Base-by-base conservation (phyloP, 2,329 filamentous ascomycete genomes). In the Fusarium sp. region DNA sequence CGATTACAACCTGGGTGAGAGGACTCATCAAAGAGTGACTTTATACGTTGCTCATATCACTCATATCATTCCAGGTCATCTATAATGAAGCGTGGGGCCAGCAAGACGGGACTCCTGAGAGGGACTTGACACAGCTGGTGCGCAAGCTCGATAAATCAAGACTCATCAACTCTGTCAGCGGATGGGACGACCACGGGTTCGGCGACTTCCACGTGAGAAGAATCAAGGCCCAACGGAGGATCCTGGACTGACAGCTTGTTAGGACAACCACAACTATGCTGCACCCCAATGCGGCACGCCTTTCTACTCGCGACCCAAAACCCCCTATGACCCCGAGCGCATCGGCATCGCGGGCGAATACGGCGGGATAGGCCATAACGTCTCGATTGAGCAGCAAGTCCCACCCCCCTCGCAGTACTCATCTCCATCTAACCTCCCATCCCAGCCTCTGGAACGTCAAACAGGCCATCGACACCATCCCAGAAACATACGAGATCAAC, bases 321-420 rank as follows among this genome's bases (percentile, higher is more conserved):
- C 76, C 6, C 87, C 83, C 1, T 86, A 82, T 67, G 88, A 88
- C 59, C 75, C 79, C 0, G 75, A 65, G 6, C 82, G 88, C 1
- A 89, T 91, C 29, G 88, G 83, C 0, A 81, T 91, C 63, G 88
- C 90, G 61, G 88, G 88, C 25, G 89, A 91, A 66, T 91, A 90
- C 53, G 88, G 88, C 4, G 88, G 88, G 0, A 81, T 90, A 11
- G 89, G 88, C 0, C 79, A 87, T 44, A 89, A 89, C 48, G 81
- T 88, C 4, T 83, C 85, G 0, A 82, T 81, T 13, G 82, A 88
- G 0, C 61, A 64, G 61, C 53, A 35, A 36, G 61, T 13, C 3
- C 6, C 2, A 2, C 3, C 3, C 1, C 2, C 0, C 0, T 1
- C 2, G 14, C 7, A 1, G 14, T 1, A 2, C 6, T 13, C 9